Percentiles rank a stretch among this genome's conserved stretches.
These are phyloP conservation scores for Penicillium psychrofluorescens DNA, from an alignment of 495 filamentous ascomycete genomes.

Conservation along the genomic window DNA sequence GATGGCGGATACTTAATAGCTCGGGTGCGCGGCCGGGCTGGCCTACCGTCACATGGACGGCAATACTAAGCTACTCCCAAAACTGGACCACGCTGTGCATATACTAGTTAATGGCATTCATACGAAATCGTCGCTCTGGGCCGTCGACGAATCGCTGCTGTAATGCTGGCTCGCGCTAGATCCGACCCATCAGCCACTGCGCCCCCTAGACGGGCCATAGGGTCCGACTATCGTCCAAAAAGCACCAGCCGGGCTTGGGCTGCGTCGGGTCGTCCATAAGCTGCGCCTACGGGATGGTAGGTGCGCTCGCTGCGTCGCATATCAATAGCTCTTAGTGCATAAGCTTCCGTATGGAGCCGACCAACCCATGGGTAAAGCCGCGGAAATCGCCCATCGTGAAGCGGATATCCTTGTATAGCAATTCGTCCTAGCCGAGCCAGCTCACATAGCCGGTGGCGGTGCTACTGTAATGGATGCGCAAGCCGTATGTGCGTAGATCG, in stretches of 20 bases:
- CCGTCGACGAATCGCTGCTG: not conserved
- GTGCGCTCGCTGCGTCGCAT: not conserved
- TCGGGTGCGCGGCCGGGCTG: slow-evolving; percentile 17
- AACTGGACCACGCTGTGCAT: slow-evolving; percentile 3
- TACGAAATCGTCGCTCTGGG: not conserved
- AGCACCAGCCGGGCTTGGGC: slow-evolving; percentile 8
- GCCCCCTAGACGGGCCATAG: not conserved
- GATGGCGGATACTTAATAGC: slow-evolving; percentile 16
- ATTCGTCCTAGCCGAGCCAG: slow-evolving; percentile 2
- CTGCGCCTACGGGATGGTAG: slow-evolving; percentile 1
- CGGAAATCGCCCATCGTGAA: slow-evolving; percentile 8
- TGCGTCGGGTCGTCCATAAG: slow-evolving; percentile 2
- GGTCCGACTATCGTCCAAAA: slow-evolving; percentile 3
- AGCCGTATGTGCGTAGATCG: slow-evolving; percentile 18
- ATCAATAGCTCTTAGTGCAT: not conserved
- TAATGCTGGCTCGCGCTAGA: not conserved
- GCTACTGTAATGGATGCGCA: slow-evolving; percentile 25
- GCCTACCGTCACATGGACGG: slow-evolving; percentile 15
- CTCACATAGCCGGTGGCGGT: not conserved
- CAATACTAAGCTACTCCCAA: slow-evolving; percentile 13
- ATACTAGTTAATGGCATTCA: not conserved
- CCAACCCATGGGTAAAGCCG: slow-evolving; percentile 1
- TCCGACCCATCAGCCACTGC: slow-evolving; percentile 1
- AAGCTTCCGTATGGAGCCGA: not conserved
- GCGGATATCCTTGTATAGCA: slow-evolving; percentile 3